Conservation (phyloP, 768 basidiomycete species). For the Boletus subparvulus region DNA sequence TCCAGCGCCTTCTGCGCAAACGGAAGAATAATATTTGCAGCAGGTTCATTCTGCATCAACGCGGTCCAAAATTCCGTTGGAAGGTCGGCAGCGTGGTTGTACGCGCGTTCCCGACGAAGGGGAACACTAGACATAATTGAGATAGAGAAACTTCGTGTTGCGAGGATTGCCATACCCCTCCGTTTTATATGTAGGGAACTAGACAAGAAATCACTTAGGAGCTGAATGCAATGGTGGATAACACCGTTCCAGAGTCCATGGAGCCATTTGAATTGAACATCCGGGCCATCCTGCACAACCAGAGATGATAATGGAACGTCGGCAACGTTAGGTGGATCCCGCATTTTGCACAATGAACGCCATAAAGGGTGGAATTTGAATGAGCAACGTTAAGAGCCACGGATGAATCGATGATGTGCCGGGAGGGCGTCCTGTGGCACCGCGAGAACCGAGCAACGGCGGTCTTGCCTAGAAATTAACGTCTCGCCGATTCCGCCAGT, state of each 20-base stretch:
- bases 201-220: background rate
- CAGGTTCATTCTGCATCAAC: slow-evolving; percentile 30
- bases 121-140: slow-evolving; percentile 20
- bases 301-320: slow-evolving; percentile 4
- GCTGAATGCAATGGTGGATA: background rate
- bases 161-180: slow-evolving; percentile 9
- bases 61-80: slow-evolving; percentile 28
- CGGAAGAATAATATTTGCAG: slow-evolving; percentile 43
- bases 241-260: background rate
- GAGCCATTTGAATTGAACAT: slow-evolving; percentile 4
- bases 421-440: slow-evolving; percentile 1
- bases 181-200: slow-evolving; percentile 6
- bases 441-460: background rate
- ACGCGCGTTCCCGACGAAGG: background rate
- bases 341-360: background rate
- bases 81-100: slow-evolving; percentile 18
- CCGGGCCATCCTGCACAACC: slow-evolving; percentile 21
- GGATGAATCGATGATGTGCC: background rate
- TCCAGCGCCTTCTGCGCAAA: slow-evolving; percentile 34
- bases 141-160: slow-evolving; percentile 13
- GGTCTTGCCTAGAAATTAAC: background rate
- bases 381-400: slow-evolving; percentile 11
- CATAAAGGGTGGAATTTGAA: background rate
- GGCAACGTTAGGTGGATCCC: background rate
- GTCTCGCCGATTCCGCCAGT: background rate